Evolutionary conservation across 345 rosid genomes (phyloP).

Genomic region (Camelina neglecta): DNA sequence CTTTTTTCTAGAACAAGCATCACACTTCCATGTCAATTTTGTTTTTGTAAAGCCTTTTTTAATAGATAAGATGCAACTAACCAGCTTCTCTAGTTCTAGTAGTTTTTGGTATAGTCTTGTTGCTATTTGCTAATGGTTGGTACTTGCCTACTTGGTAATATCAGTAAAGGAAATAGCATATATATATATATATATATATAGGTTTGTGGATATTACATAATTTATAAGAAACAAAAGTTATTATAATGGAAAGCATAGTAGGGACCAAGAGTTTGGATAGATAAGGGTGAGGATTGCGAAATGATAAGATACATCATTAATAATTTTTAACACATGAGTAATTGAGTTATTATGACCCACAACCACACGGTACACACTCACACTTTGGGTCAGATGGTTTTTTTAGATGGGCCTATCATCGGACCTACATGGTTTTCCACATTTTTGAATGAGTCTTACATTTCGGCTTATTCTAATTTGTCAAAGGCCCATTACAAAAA

Average conservation of each 20-base stretch:
- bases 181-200: too few species aligned
- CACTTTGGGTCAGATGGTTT: slow-evolving; percentile 29
- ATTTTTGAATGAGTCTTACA: slow-evolving; percentile 1
- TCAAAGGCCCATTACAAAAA: slow-evolving; percentile 15
- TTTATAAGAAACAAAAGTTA: slow-evolving; percentile 2
- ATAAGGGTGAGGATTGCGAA: slow-evolving; percentile 35
- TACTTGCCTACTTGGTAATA: not conserved
- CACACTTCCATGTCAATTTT: slow-evolving; percentile 5
- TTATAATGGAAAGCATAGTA: slow-evolving; percentile 23
- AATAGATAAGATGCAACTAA: not conserved
- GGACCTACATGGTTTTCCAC: slow-evolving; percentile 30
- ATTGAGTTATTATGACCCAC: slow-evolving; percentile 38
- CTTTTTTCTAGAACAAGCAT: not conserved
- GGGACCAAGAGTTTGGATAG: slow-evolving; percentile 34
- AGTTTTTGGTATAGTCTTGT: slow-evolving; percentile 10
- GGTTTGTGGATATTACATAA: not conserved
- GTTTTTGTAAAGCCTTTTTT: slow-evolving; percentile 11
- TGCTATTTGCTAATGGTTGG: slow-evolving; percentile 22
- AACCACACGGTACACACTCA: slow-evolving; percentile 41
- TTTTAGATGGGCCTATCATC: slow-evolving; percentile 27
- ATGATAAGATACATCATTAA: slow-evolving; percentile 30
- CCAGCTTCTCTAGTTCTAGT: slow-evolving; percentile 1
- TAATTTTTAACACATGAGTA: not conserved
- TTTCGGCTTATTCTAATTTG: not conserved
- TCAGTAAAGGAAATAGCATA: not conserved